These are phyloP conservation scores for Pelargonium cotyledonis DNA, from an alignment of 441 rosid genomes.

Conservation along the genomic window DNA sequence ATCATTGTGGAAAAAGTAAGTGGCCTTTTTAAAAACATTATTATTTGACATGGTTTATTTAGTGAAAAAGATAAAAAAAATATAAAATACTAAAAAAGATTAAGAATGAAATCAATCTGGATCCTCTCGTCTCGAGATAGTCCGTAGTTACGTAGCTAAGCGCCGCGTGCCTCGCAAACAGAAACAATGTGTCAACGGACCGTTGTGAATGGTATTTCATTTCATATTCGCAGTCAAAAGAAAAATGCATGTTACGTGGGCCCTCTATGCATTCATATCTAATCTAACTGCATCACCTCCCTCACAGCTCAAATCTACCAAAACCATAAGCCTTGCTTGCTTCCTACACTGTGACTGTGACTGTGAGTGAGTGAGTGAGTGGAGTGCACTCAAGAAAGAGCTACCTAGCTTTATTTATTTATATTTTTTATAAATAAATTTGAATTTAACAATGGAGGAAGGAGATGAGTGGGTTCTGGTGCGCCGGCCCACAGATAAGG, in stretches of 20 bases:
- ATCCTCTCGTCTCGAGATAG: background rate
- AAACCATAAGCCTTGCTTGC: background rate
- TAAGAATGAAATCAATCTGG: constrained; percentile 2
- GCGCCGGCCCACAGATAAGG: constrained; percentile 8
- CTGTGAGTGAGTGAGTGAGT: too few relatives aligned
- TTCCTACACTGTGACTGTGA: too few relatives aligned
- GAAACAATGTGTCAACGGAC: too few relatives aligned
- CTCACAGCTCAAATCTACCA: background rate
- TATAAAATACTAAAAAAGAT: background rate
- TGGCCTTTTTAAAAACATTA: too few relatives aligned
- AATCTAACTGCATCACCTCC: background rate
- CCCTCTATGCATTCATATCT: background rate
- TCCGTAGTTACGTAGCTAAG: background rate
- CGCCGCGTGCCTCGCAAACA: background rate
- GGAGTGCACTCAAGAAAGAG: background rate
- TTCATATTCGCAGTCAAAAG: too few relatives aligned
- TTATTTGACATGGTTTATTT: too few relatives aligned
- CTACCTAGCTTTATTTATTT: background rate
- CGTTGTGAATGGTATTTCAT: too few relatives aligned
- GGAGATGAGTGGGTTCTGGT: constrained; percentile 4
- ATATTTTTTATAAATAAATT: background rate
- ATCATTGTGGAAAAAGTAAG: too few relatives aligned
- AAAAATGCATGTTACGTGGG: constrained; percentile 1
- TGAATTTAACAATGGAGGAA: constrained; percentile 5
- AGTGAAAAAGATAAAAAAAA: background rate